Conservation (phyloP, 2,329 filamentous ascomycete genomes). For the Aspergillus sp. region DNA sequence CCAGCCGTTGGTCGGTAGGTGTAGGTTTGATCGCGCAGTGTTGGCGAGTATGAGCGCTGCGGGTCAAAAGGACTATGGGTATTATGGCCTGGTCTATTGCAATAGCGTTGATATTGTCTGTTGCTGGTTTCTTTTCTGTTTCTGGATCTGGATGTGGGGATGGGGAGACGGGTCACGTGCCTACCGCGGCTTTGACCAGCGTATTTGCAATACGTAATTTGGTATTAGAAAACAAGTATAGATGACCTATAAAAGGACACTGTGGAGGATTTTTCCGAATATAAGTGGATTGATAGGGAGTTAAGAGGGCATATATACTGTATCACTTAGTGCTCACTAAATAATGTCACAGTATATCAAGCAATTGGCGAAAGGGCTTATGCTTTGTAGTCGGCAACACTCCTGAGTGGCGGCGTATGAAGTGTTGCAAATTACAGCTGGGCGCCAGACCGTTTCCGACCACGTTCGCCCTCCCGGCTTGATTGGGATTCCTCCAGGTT, state of each 20-base stretch:
- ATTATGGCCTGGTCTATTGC: not conserved
- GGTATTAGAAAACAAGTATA: not conserved
- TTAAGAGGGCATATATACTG: not conserved
- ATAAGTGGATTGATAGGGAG: not conserved
- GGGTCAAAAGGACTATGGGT: not conserved
- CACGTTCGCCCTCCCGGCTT: slow-evolving; percentile 39
- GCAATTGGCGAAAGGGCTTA: not conserved
- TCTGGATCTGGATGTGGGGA: slow-evolving; percentile 16
- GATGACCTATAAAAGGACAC: not conserved
- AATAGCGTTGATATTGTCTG: not conserved
- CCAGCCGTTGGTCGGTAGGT: slow-evolving; percentile 18
- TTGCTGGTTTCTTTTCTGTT: slow-evolving; percentile 4
- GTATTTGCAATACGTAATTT: slow-evolving; percentile 21
- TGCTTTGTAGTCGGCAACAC: not conserved
- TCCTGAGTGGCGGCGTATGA: not conserved
- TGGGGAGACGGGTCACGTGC: slow-evolving; percentile 22
- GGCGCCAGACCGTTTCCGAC: slow-evolving; percentile 27
- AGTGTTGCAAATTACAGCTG: slow-evolving; percentile 3
- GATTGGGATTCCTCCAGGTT: slow-evolving; percentile 15
- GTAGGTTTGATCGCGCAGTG: not conserved
- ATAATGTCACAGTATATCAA: not conserved
- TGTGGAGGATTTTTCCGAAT: not conserved
- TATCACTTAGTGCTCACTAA: not conserved
- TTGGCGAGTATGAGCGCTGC: slow-evolving; percentile 4
- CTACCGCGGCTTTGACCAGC: not conserved